A percentile compares a stretch with the other conserved stretches of the same genome.
Evolutionary conservation across 257 asterid genomes (phyloP).

Genomic region (Salvia hispanica): DNA sequence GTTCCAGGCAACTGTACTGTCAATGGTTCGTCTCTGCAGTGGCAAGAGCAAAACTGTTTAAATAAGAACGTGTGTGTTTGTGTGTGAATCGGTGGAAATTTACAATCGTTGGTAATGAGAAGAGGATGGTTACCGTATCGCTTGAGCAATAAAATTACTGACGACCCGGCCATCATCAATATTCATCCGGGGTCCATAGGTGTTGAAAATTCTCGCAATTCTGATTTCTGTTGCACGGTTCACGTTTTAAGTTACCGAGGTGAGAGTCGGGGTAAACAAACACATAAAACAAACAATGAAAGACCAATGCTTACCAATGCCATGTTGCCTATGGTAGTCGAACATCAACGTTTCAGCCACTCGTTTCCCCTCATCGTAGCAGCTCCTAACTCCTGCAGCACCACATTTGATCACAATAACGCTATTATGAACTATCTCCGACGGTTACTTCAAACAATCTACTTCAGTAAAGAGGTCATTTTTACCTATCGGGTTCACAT

Average conservation of each 20-base stretch:
- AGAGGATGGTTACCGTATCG: slow-evolving; percentile 56
- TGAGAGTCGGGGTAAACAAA: neutral
- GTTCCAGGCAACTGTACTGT: slow-evolving; percentile 96
- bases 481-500: slow-evolving; percentile 86
- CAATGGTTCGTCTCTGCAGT: slow-evolving; percentile 72
- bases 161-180: slow-evolving; percentile 97
- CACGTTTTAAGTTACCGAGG: slow-evolving; percentile 13
- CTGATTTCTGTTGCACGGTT: slow-evolving; percentile 65
- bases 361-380: slow-evolving; percentile 94
- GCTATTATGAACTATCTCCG: neutral
- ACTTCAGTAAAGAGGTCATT: neutral
- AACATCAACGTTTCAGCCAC: slow-evolving; percentile 98
- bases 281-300: neutral
- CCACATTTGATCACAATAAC: slow-evolving; percentile 12
- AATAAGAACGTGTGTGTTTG: too few relatives aligned
- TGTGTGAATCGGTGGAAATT: neutral
- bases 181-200: slow-evolving; percentile 96
- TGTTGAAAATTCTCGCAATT: slow-evolving; percentile 94
- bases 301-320: slow-evolving; percentile 53
- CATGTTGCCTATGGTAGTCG: slow-evolving; percentile 96
- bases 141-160: slow-evolving; percentile 95
- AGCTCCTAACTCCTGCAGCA: slow-evolving; percentile 84
- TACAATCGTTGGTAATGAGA: neutral
- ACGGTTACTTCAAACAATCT: neutral
- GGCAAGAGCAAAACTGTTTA: neutral